These are phyloP conservation scores for Plasmodium adleri DNA, from an alignment of 169 alveolate genomes.

Conservation along the genomic window DNA sequence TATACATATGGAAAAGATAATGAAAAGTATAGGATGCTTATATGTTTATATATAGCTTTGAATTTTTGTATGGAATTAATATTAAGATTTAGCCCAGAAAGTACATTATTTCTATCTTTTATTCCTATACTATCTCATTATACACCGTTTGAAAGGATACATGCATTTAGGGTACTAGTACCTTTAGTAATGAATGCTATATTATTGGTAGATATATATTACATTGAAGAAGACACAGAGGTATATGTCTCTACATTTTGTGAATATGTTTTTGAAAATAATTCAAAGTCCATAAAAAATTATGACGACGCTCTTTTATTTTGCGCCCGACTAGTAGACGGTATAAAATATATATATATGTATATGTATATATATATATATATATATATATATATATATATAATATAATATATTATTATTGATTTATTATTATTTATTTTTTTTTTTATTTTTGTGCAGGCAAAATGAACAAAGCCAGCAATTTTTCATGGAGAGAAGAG, in stretches of 20 bases:
- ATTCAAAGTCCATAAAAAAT: conserved; percentile 31
- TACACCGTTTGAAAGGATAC: conserved; percentile 72
- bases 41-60: conserved; percentile 53
- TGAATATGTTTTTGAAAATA: conserved; percentile 68
- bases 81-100: conserved; percentile 58
- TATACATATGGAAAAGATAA: conserved; percentile 76
- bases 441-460: conserved; percentile 22
- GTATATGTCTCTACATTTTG: conserved; percentile 35
- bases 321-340: conserved; percentile 70
- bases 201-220: conserved; percentile 48
- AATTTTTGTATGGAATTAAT: conserved; percentile 71
- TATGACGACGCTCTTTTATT: conserved; percentile 55
- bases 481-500: conserved; percentile 65
- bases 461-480: conserved; percentile 17
- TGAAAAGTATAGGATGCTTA: conserved; percentile 62
- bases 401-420: background rate
- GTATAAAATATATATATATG: conserved; percentile 12
- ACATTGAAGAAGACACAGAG: conserved; percentile 53
- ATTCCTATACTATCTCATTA: conserved; percentile 46
- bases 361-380: background rate
- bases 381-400: conserved; percentile 3
- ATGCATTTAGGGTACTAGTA: conserved; percentile 48
- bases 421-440: background rate
- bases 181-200: conserved; percentile 72
- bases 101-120: conserved; percentile 40